Base-by-base conservation (phyloP, 2,329 filamentous ascomycete genomes). In the Colletotrichum chrysophilum region DNA sequence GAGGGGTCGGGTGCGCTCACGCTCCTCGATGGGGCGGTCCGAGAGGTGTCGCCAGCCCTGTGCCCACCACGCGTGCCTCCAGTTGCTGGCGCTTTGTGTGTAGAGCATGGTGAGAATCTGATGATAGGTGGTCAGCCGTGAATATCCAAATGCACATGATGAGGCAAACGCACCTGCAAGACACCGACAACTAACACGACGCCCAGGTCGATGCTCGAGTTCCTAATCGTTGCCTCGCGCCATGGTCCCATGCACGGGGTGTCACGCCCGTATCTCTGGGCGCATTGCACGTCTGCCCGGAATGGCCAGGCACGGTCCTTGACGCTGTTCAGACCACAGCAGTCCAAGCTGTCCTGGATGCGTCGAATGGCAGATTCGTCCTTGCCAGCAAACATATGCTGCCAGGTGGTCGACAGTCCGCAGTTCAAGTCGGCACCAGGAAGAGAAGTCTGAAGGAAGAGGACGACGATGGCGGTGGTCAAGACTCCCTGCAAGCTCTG, bases 291-390 rank as follows among this genome's bases (percentile, higher is more conserved):
- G 76, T 60, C 82, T 66, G 66, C 79, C 78, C 67, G 82, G 74
- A 94, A 94, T 0, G 93, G 94, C 86, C 89, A 94, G 0, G 90
- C 89, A 78, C 89, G 90, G 79, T 95, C 93, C 34, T 81, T 82
- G 32, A 91, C 80, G 6, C 86, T 88, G 71, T 87, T 87, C 38
- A 94, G 86, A 0, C 94, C 94, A 78, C 94, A 95, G 84, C 94
- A 95, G 9, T 89, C 81, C 36, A 94, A 88, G 0, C 88, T 82
- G 80, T 95, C 91, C 79, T 95, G 94, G 66, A 95, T 93, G 3
- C 84, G 82, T 56, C 87, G 85, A 72, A 95, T 89, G 3, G 86
- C 82, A 1, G 78, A 77, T 1, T 77, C 86, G 70, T 94, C 86
- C 75, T 92, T 91, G 0, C 79, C 78, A 0, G 78, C 81, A 78